Percentiles rank a stretch among this genome's conserved stretches.
phyloP scores from a whole-genome alignment of 2,329 filamentous ascomycete species.

The Endoconidiophora polonica region DNA sequence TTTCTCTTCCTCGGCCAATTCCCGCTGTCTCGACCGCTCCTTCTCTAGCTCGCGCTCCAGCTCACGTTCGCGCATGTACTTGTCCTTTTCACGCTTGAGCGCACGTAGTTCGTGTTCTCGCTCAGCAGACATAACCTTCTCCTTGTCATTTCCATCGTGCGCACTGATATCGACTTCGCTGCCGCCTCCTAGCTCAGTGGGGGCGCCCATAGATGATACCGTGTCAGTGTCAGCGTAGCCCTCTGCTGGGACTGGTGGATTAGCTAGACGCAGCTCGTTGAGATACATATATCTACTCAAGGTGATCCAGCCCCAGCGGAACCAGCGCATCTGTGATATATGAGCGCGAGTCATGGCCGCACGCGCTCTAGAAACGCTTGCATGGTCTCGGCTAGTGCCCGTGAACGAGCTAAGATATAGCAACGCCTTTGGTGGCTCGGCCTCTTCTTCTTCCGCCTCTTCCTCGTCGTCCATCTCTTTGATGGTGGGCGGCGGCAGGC shows the following conservation, averaged over 20 bases:
- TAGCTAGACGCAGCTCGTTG: slow-evolving; percentile 59
- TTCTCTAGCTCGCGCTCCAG: slow-evolving; percentile 3
- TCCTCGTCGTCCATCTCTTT: slow-evolving; percentile 13
- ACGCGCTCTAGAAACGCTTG: slow-evolving; percentile 43
- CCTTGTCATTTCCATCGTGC: not conserved
- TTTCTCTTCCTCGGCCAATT: not conserved
- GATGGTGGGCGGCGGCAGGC: not conserved
- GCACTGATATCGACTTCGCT: not conserved
- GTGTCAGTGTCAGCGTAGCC: not conserved
- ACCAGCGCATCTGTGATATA: slow-evolving; percentile 96
- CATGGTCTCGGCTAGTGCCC: slow-evolving; percentile 23
- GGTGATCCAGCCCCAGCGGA: slow-evolving; percentile 87
- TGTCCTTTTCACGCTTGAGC: slow-evolving; percentile 6
- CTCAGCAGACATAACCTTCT: not conserved
- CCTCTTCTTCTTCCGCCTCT: slow-evolving; percentile 18
- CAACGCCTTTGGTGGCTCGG: slow-evolving; percentile 33
- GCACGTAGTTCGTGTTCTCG: not conserved
- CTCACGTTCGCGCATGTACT: slow-evolving; percentile 7
- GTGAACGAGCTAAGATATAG: slow-evolving; percentile 58
- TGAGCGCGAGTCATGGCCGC: slow-evolving; percentile 81
- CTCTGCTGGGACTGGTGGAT: slow-evolving; percentile 18
- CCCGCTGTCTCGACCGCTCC: slow-evolving; percentile 1
- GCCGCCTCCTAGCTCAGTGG: not conserved
- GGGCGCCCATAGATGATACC: slow-evolving; percentile 1
- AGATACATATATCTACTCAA: slow-evolving; percentile 89